Evolutionary conservation across 163 green algal genomes (phyloP), one percentile per base, ranked within the genome.

Genomic region (Scenedesmus sp.): DNA sequence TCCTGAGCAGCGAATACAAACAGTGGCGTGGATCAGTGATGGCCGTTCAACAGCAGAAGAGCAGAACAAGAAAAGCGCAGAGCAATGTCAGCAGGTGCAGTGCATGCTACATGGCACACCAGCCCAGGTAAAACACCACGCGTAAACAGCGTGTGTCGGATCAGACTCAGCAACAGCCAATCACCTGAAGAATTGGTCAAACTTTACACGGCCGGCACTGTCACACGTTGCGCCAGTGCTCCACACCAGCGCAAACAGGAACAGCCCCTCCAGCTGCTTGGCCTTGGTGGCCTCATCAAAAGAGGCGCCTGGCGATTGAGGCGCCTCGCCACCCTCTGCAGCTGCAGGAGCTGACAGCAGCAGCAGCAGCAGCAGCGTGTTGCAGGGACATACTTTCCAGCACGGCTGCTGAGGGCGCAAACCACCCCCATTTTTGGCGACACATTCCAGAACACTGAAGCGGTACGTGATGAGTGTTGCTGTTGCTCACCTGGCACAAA

Each of bases 181-280:
- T 59, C 52, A 91, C 93, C 96, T 93, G 77, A 98, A 93, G 87
- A 97, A 96, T 23, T 64, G 70, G 91, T 98, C 93, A 81, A 98
- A 97, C 74, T 94, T 93, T n/a, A 88, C 85, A 23, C 97, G 94
- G n/a, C 93, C 95, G 26, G 95, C 94, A 60, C 64, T 93, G 89
- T 96, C 93, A 3, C 94, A 95, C 6, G 96, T 98, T 84, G 92
- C 94, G 16, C 96, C 97, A 7, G 96, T 90, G 54, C 92, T 95
- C 97, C 97, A 98, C 8, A 96, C 93, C 64, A 98, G 56, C 20
- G 95, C 87, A 88, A 98, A 97, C 66, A 98, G 84, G 92, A 97
- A 97, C 16, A 94, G 67, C 4, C 90, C 92, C 92, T 98, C 95
- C 34, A 97, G 86, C 93, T 95, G 93, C 76, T 94, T 85, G 26